phyloP scores from a whole-genome alignment of 805 yeast genomes.

The Monosporozyma aerobia region DNA sequence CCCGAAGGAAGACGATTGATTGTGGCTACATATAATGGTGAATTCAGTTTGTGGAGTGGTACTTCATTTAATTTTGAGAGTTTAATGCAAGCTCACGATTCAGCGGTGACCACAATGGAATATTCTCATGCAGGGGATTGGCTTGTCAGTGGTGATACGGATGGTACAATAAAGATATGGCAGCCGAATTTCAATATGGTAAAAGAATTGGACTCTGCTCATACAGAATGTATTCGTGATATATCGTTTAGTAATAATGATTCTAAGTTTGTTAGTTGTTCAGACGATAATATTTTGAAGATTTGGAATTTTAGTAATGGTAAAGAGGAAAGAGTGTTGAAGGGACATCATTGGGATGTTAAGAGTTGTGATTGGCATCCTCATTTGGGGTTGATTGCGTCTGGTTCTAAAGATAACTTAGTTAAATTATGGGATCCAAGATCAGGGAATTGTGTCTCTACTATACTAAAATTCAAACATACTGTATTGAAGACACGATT shows the following conservation, averaged over 20 bases:
- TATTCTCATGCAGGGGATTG: constrained; percentile 91
- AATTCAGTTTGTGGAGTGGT: constrained; percentile 95
- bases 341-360: constrained; percentile 98
- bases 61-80: constrained; percentile 91
- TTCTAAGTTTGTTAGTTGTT: constrained; percentile 82
- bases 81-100: constrained; percentile 97
- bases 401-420: constrained; percentile 92
- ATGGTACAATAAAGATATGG: constrained; percentile 90
- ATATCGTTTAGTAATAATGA: constrained; percentile 86
- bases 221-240: constrained; percentile 72
- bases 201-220: constrained; percentile 47
- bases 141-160: constrained; percentile 90
- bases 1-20: constrained; percentile 89
- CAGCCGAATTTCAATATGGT: constrained; percentile 97
- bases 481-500: constrained; percentile 81
- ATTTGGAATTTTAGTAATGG: constrained; percentile 93
- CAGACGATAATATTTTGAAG: constrained; percentile 85
- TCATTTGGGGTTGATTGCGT: constrained; percentile 69
- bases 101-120: constrained; percentile 67
- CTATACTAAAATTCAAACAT: constrained; percentile 87
- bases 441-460: constrained; percentile 58
- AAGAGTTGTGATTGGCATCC: constrained; percentile 98
- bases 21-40: constrained; percentile 89
- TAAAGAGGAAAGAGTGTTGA: constrained; percentile 64
- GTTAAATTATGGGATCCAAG: constrained; percentile 97